Evolutionary conservation across 2,329 filamentous ascomycete genomes (phyloP), one percentile per base, ranked within the genome.

Genomic region (Paramyrothecium roridum): DNA sequence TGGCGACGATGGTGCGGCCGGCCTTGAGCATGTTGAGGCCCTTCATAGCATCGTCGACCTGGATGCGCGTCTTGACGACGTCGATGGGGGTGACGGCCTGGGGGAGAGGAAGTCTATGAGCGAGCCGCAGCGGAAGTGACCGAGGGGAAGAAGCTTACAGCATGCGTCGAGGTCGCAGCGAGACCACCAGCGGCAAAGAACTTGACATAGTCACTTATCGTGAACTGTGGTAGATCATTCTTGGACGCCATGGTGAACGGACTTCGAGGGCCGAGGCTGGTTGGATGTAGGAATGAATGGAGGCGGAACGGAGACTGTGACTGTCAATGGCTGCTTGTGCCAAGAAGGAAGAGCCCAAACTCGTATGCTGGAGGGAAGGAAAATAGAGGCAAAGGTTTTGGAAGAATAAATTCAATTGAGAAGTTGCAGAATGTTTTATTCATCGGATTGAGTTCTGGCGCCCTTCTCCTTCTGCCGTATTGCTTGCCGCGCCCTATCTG

Each of bases 31-130:
- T 86, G 73, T 91, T 91, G 67, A 83, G 82, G 76, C 93, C 92
- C 80, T 95, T 95, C 75, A 90, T 87, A 63, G 80, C 82, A 66
- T 91, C 90, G 76, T 96, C 91, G 70, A 96, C 89, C 77, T 96
- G 91, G 72, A 96, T 93, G 67, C 90, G 85, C 66, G 91, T 96
- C 84, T 96, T 96, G 77, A 96, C 89, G 71, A 92, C 93, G 70
- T 76, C 76, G 58, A 78, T 82, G 48, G 80, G 80, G 6, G 80
- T 82, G 13, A 76, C 79, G n/a, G 76, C 78, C 78, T 81, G 51
- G 43, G 51, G 43, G 1, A 17, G 21, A 30, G 46, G 58, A 48
- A 57, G 47, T 26, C 33, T 37, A 49, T 55, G 33, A 48, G 49
- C 45, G 48, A 2, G 19, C 21, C 6, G 52, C 20, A 12, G 26